Evolutionary conservation across 1,284 basidiomycete species (phyloP), one percentile per base, ranked within the genome.

Genomic region (Austropuccinia psidii): DNA sequence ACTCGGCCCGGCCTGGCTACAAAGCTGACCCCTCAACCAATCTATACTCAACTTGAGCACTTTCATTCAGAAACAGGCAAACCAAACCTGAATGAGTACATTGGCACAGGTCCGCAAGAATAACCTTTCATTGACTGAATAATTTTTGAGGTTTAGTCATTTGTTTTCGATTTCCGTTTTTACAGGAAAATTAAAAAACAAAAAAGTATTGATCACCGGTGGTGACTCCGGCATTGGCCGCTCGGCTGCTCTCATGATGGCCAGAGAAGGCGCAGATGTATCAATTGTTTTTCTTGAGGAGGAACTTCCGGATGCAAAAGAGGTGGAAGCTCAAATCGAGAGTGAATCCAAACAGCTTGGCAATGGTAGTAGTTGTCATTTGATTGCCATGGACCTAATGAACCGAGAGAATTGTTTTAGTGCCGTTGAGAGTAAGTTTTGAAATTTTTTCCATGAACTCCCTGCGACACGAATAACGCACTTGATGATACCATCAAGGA

Each of bases 221-320:
- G 84, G 83, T 35, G 84, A 86, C 77, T 85, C 83, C 33, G 85
- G 87, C n/a, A 88, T 88, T 65, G 87, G 87, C 8, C 83, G 87
- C 31, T 79, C 85, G 0, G 85, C 85, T 0, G 86, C 86, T 9
- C 83, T 86, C 74, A 83, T 86, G 79, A 87, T 87, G 76, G 86
- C 87, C 0, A 82, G 87, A 19, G 87, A 89, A 78, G 87, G 87
- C 1, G 84, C 85, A 17, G 86, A 86, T 62, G 83, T 89, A n/a
- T 86, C 86, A 0, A 86, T 89, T 75, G 83, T 83, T n/a, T 85
- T 87, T 79, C 82, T 88, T 1, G 84, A 85, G 4, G 82, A 86
- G 76, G 87, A 88, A 80, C 81, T 85, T 76, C 81, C 84, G 74
- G 88, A 89, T 52, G 82, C 82, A 19, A 79, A 82, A 60, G 75